Conservation (phyloP, 2,329 filamentous ascomycete genomes). For the Botryosphaeria dothidea region DNA sequence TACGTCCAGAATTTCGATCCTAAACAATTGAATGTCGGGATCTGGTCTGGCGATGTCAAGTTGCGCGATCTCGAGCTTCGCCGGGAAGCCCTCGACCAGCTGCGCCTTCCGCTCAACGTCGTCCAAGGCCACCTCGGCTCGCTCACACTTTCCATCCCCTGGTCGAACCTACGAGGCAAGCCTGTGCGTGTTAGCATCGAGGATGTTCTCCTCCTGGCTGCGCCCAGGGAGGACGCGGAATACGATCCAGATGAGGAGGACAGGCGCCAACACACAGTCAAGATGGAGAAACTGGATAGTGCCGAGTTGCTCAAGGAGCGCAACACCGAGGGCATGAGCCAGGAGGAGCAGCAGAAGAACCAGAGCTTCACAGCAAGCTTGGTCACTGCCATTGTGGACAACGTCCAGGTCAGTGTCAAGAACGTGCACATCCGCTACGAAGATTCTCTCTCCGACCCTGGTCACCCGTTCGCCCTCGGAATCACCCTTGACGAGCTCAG, state of each 20-base stretch:
- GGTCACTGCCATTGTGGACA: constrained; percentile 96
- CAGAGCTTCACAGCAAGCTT: constrained; percentile 97
- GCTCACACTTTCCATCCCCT: constrained; percentile 90
- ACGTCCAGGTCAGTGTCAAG: constrained; percentile 95
- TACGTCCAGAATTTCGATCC: constrained; percentile 99
- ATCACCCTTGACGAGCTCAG: constrained; percentile 95
- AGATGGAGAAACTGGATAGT: constrained; percentile 98
- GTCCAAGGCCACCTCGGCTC: constrained; percentile 91
- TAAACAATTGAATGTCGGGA: constrained; percentile 95
- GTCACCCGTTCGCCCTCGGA: constrained; percentile 91
- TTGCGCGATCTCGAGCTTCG: constrained; percentile 89
- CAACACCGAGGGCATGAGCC: constrained; percentile 87
- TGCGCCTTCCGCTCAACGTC: constrained; percentile 95
- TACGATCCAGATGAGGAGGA: constrained; percentile 94
- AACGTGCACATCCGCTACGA: constrained; percentile 99
- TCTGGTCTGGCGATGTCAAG: constrained; percentile 98
- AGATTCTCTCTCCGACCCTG: constrained; percentile 91
- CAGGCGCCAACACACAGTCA: constrained; percentile 80
- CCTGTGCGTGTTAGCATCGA: constrained; percentile 95
- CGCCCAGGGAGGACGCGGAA: constrained; percentile 90
- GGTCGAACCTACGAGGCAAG: constrained; percentile 93
- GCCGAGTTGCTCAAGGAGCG: constrained; percentile 92
- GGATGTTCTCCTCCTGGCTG: constrained; percentile 93
- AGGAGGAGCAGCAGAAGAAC: constrained; percentile 94
- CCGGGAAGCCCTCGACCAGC: constrained; percentile 92